These are phyloP conservation scores for Paragyromitra xinjiangensis DNA, from an alignment of 495 filamentous ascomycete genomes.

Conservation along the genomic window DNA sequence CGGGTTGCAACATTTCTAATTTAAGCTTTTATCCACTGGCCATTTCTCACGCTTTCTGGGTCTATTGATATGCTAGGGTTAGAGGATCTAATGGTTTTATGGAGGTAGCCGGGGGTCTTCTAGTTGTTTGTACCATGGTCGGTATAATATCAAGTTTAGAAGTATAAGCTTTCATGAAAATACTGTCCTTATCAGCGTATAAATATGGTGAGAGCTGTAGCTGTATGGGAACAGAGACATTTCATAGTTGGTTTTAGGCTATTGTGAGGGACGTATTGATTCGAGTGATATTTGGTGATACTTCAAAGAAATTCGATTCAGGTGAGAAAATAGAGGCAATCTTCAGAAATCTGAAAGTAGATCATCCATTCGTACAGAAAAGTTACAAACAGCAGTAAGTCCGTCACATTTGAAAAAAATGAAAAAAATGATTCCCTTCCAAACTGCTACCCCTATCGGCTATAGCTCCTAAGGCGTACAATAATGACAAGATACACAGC, in stretches of 20 bases:
- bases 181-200: too few species aligned
- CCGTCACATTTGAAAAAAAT: background rate
- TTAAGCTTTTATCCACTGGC: too few species aligned
- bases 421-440: background rate
- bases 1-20: too few species aligned
- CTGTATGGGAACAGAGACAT: too few species aligned
- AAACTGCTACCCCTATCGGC: background rate
- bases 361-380: background rate
- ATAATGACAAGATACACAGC: background rate
- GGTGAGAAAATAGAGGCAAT: background rate
- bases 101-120: too few species aligned
- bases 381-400: background rate
- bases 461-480: background rate
- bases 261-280: background rate
- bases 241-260: background rate
- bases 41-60: too few species aligned
- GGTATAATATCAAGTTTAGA: too few species aligned
- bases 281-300: conserved; percentile 25
- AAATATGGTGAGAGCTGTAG: too few species aligned
- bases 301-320: background rate
- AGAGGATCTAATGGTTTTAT: too few species aligned
- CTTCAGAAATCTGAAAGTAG: background rate
- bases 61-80: too few species aligned
- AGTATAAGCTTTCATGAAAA: too few species aligned
- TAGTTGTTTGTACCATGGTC: too few species aligned